phyloP scores from a whole-genome alignment of 805 yeast genomes.

The Komagataella mondaviorum region DNA sequence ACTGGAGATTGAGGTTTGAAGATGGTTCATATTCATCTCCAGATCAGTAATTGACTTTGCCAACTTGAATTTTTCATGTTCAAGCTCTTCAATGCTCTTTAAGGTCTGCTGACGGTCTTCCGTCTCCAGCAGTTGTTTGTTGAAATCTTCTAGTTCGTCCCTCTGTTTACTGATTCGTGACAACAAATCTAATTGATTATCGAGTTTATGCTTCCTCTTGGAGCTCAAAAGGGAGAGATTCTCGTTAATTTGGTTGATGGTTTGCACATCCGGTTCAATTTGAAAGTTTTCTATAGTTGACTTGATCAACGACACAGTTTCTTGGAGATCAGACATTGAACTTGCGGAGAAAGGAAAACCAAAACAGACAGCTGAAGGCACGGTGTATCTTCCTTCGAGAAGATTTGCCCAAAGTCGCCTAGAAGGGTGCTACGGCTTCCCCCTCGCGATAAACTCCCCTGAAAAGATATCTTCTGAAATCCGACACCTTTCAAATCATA shows the following conservation, averaged over 20 bases:
- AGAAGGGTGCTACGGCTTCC: neutral
- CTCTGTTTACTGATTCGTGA: slow-evolving; percentile 8
- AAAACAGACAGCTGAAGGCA: neutral
- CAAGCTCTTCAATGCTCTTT: slow-evolving; percentile 19
- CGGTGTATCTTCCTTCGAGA: neutral
- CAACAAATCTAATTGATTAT: slow-evolving; percentile 10
- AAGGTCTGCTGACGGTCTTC: slow-evolving; percentile 16
- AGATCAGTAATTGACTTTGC: slow-evolving; percentile 41
- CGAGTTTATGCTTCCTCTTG: slow-evolving; percentile 15
- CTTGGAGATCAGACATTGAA: neutral
- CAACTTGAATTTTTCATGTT: slow-evolving; percentile 31
- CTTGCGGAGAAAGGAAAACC: neutral
- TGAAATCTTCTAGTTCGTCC: slow-evolving; percentile 4
- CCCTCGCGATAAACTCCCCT: neutral
- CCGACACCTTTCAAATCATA: neutral
- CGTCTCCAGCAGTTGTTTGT: slow-evolving; percentile 15
- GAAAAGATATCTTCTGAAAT: neutral
- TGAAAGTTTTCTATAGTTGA: slow-evolving; percentile 34
- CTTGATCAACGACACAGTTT: slow-evolving; percentile 18
- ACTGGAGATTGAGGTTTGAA: slow-evolving; percentile 22
- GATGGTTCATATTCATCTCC: slow-evolving; percentile 27
- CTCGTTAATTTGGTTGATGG: slow-evolving; percentile 29
- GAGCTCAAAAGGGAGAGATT: slow-evolving; percentile 17
- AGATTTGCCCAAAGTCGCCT: neutral
- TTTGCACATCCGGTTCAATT: slow-evolving; percentile 34